These are phyloP conservation scores for Tricholoma furcatifolium DNA, from an alignment of 768 basidiomycete genomes.

Conservation along the genomic window DNA sequence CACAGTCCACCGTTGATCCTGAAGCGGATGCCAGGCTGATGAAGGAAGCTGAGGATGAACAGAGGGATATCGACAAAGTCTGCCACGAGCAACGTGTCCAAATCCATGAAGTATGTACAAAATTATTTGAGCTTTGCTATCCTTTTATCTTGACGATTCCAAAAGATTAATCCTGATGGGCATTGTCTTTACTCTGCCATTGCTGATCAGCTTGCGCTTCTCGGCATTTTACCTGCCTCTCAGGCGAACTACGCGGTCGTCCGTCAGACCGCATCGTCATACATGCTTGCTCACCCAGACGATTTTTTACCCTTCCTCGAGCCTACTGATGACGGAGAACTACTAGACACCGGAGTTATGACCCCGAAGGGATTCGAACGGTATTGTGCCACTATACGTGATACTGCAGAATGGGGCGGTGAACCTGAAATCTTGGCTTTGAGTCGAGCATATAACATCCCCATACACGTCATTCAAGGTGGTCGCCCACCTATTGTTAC, in stretches of 20 bases:
- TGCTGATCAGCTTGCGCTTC: conserved; percentile 84
- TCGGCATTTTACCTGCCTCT: conserved; percentile 58
- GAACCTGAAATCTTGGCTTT: conserved; percentile 96
- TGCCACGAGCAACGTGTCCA: conserved; percentile 67
- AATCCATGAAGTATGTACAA: conserved; percentile 55
- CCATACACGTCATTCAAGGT: conserved; percentile 90
- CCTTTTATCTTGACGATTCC: neutral
- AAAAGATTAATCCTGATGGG: conserved; percentile 88
- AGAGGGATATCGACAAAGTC: conserved; percentile 56
- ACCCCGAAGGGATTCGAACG: conserved; percentile 55
- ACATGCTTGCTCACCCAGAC: conserved; percentile 79
- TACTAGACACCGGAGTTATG: conserved; percentile 72
- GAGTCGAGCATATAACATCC: conserved; percentile 73
- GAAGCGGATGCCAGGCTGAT: conserved; percentile 59
- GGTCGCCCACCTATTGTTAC: conserved; percentile 81
- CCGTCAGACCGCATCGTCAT: conserved; percentile 72
- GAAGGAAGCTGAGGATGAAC: conserved; percentile 68
- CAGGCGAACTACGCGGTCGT: conserved; percentile 60
- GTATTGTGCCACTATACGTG: conserved; percentile 77
- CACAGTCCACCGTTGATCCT: conserved; percentile 50
- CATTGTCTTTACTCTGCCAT: conserved; percentile 95
- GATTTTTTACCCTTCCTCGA: conserved; percentile 95
- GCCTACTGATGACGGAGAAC: conserved; percentile 67
- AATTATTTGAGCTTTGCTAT: neutral
- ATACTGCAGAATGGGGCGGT: conserved; percentile 94